Conservation (phyloP, 257 asterid species). For the Haberlea rhodopensis region DNA sequence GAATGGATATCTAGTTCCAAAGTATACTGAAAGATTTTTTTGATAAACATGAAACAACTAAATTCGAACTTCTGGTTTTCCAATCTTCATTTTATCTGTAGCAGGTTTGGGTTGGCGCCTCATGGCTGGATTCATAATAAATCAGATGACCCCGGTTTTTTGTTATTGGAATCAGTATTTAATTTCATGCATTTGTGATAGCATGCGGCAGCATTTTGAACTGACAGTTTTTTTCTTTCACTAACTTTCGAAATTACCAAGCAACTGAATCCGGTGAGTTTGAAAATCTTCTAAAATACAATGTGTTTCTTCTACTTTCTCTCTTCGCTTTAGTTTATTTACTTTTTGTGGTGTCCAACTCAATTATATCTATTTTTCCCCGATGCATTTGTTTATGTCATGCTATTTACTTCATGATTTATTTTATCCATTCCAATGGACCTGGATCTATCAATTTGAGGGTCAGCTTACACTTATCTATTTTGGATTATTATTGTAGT, state of each 20-base stretch:
- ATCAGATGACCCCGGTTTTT: background rate
- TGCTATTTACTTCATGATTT: slow-evolving; percentile 13
- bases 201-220: slow-evolving; percentile 11
- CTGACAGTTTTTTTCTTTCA: slow-evolving; percentile 1
- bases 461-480: slow-evolving; percentile 11
- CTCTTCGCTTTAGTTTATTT: slow-evolving; percentile 10
- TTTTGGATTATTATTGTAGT: slow-evolving; percentile 52
- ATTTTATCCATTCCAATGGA: slow-evolving; percentile 5
- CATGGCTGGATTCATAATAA: slow-evolving; percentile 1
- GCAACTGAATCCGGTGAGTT: slow-evolving; percentile 5
- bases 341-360: slow-evolving; percentile 15
- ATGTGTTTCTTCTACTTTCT: background rate
- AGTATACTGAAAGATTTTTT: background rate
- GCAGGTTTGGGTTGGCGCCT: background rate
- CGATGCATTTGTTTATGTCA: slow-evolving; percentile 7
- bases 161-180: background rate
- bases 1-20: slow-evolving; percentile 10
- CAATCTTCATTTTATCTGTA: background rate
- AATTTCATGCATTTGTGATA: slow-evolving; percentile 9
- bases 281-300: slow-evolving; percentile 10
- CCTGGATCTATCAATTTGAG: slow-evolving; percentile 11
- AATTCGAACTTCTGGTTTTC: background rate
- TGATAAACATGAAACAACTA: background rate
- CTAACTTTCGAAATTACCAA: slow-evolving; percentile 16
- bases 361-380: slow-evolving; percentile 8